These are phyloP conservation scores for Geosmithia flava DNA, from an alignment of 2,329 filamentous ascomycete species.

Conservation along the genomic window DNA sequence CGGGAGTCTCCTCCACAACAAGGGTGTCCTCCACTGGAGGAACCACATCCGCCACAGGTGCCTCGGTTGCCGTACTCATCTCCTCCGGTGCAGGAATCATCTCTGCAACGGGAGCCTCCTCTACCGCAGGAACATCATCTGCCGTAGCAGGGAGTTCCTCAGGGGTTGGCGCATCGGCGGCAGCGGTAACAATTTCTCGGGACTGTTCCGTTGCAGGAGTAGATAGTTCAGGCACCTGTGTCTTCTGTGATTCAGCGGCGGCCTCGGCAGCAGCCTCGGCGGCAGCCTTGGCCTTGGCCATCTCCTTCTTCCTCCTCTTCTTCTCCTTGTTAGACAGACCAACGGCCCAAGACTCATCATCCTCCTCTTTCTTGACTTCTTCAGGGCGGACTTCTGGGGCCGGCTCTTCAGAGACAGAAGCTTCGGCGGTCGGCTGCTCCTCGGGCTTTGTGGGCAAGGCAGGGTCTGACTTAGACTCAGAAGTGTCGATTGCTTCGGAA, in stretches of 20 bases:
- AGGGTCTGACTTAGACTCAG: neutral
- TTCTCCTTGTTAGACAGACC: slow-evolving; percentile 20
- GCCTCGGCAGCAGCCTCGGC: slow-evolving; percentile 5
- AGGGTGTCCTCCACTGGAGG: neutral
- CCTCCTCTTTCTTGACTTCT: neutral
- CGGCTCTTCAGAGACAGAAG: neutral
- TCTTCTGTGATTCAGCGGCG: neutral
- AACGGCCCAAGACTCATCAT: neutral
- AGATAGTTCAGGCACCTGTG: neutral
- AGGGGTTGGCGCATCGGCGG: neutral
- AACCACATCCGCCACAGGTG: neutral
- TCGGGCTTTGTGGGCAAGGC: neutral
- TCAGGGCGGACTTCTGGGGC: neutral
- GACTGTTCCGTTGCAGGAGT: neutral
- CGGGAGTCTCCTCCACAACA: neutral
- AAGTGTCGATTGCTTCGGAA: neutral
- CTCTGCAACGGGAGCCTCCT: neutral
- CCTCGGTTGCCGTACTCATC: neutral
- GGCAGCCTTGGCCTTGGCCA: slow-evolving; percentile 5
- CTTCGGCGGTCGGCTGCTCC: neutral
- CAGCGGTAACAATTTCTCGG: neutral
- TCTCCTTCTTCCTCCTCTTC: slow-evolving; percentile 19
- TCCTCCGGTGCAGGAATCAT: neutral
- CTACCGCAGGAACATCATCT: neutral
- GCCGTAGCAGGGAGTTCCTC: neutral